Conservation (phyloP, 352 stramenopile genomes). For the Saprolegnia diclina region DNA sequence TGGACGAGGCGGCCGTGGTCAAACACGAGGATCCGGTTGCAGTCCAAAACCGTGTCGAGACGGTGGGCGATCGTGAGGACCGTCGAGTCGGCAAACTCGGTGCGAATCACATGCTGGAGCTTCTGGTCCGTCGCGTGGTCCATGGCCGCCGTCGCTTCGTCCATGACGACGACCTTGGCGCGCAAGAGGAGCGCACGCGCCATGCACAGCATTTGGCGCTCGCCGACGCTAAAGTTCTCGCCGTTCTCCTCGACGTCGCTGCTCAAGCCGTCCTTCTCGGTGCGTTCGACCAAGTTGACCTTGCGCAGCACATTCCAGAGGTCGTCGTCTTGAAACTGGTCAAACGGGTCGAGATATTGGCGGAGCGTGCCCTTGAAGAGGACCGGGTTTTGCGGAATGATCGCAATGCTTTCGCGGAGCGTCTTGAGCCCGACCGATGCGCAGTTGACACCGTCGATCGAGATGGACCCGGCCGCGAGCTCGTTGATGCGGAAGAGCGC, state of each 20-base stretch:
- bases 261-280: slow-evolving; percentile 22
- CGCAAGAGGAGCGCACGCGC: slow-evolving; percentile 31
- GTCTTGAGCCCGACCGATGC: slow-evolving; percentile 45
- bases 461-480: slow-evolving; percentile 43
- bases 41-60: too few relatives aligned
- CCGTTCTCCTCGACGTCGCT: too few relatives aligned
- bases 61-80: slow-evolving; percentile 92
- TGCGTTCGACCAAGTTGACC: slow-evolving; percentile 29
- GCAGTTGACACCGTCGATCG: slow-evolving; percentile 56
- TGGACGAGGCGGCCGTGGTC: slow-evolving; percentile 79
- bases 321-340: slow-evolving; percentile 81
- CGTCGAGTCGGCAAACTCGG: slow-evolving; percentile 78
- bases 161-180: slow-evolving; percentile 68
- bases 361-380: slow-evolving; percentile 88
- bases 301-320: slow-evolving; percentile 81
- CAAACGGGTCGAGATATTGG: slow-evolving; percentile 90
- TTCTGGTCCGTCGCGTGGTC: slow-evolving; percentile 36
- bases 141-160: slow-evolving; percentile 38
- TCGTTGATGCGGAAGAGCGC: slow-evolving; percentile 36
- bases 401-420: slow-evolving; percentile 44
- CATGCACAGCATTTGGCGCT: too few relatives aligned
- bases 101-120: slow-evolving; percentile 54
- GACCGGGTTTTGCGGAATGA: slow-evolving; percentile 75
- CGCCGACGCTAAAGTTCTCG: too few relatives aligned
- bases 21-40: too few relatives aligned